phyloP scores from a whole-genome alignment of 768 basidiomycete species.

The Fomitopsis pulvina region DNA sequence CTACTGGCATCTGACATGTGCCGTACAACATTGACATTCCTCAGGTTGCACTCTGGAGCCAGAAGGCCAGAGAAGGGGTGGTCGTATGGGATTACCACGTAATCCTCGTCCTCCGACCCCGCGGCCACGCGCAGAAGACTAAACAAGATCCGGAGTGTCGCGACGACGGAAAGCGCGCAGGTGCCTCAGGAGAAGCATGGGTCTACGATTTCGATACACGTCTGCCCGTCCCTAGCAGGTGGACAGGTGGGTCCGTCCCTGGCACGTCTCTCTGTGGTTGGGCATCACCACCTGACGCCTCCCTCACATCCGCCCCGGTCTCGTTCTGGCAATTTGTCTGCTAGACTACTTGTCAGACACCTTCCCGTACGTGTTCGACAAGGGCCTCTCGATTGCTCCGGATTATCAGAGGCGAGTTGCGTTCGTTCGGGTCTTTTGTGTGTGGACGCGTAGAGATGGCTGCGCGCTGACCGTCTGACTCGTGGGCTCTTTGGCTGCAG shows the following conservation, averaged over 20 bases:
- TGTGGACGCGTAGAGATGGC: background rate
- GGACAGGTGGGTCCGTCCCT: slow-evolving; percentile 34
- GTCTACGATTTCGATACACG: slow-evolving; percentile 66
- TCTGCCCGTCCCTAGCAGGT: slow-evolving; percentile 43
- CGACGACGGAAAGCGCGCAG: background rate
- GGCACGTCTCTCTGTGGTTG: background rate
- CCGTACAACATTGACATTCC: background rate
- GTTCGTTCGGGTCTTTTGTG: background rate
- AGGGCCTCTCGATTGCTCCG: slow-evolving; percentile 4
- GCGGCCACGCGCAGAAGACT: slow-evolving; percentile 2
- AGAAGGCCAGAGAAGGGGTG: slow-evolving; percentile 38
- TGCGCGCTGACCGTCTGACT: background rate
- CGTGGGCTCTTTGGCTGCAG: slow-evolving; percentile 25
- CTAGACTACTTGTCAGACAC: slow-evolving; percentile 25
- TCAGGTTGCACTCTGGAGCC: slow-evolving; percentile 62
- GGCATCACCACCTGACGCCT: background rate
- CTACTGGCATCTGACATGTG: background rate
- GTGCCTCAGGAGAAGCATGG: slow-evolving; percentile 31
- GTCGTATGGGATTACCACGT: slow-evolving; percentile 79
- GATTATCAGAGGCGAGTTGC: slow-evolving; percentile 15
- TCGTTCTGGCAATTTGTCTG: background rate
- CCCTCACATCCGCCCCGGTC: background rate
- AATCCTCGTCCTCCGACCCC: slow-evolving; percentile 45
- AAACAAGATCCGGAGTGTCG: background rate
- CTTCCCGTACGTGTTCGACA: slow-evolving; percentile 21